Evolutionary conservation across 495 filamentous ascomycete species (phyloP), one percentile per base, ranked within the genome.

Genomic region (Corynascus novoguineensis): DNA sequence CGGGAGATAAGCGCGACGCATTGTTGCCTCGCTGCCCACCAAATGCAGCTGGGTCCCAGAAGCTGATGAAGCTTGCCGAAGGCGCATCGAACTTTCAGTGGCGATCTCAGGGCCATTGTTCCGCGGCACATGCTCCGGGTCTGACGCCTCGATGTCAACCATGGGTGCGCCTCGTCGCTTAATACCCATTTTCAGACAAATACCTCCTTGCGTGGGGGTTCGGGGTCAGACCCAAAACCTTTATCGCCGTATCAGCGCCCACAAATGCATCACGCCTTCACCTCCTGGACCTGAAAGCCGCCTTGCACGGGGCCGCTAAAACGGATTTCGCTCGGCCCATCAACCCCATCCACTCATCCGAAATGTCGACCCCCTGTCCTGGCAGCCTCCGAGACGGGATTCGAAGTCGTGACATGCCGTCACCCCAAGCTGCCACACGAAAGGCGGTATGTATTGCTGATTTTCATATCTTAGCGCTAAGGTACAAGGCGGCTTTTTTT

Each of bases 61-160:
- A 14, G 53, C 42, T 48, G 32, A 48, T 55, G 53, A 55, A 38
- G 53, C 44, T 17, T 55, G n/a, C 53, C 53, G 53, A 55, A 34
- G 53, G 38, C 31, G 42, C 28, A 22, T 59, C 58, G 51, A 48
- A 51, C 47, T 47, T 14, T 19, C 52, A 46, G 52, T 46, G 58
- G 58, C 28, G 45, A 29, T 46, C 47, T 47, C 45, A 50, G 50
- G 53, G 41, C 12, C 4, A 17, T 44, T 28, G 42, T 49, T 41
- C 38, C 27, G 46, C 44, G 47, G 25, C 22, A 10, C 46, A 45
- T 45, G 41, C 22, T 25, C 41, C 46, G 27, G 12, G 9, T 25
- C 11, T 31, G 45, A 3, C 45, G 21, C 15, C 21, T 46, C 19
- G 28, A 49, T 17, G 17, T 50, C 19, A 19, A 22, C 17, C 17